Evolutionary conservation across 2,329 filamentous ascomycete species (phyloP), one percentile per base, ranked within the genome.

Genomic region (Calonectria naviculata): DNA sequence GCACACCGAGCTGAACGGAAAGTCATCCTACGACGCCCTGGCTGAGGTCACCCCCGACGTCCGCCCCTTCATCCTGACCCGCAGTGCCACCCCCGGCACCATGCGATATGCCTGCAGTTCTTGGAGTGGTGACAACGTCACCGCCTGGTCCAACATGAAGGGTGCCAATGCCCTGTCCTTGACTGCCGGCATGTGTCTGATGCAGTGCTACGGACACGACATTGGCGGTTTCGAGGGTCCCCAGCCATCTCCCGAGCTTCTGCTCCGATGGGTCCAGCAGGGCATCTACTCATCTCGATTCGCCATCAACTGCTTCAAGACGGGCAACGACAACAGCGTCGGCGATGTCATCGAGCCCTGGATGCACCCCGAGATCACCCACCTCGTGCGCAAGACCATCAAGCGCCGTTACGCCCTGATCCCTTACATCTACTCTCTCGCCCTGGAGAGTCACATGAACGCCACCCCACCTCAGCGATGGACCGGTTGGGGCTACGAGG

Each of bases 281-380:
- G 93, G 92, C 7, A 89, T 91, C 71, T 89, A 94, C 82, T 92
- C 91, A 1, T 88, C 91, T 0, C 90, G 93, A 0, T 94, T 94
- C 76, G 91, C 93, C 13, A 94, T 94, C 84, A 94, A 94, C 81
- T 94, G 93, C 81, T 94, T 92, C 88, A 94, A 94, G 83, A 94
- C 93, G 0, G 87, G 89, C 0, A 84, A 88, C 1, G 90, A 94
- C 80, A 94, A 91, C 76, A 85, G 86, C 0, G 86, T 93, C 28
- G 93, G 93, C 9, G 92, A 93, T 41, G 92, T 94, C 0, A 94
- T 94, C 69, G 92, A 94, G 82, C 93, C 93, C 0, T 94, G 92
- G 91, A 94, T 94, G 91, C 93, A 94, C 77, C 91, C 92, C 0
- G 88, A 91, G 41, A 90, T 91, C 31, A 91, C 91, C 0, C 89